Evolutionary conservation across 192 early-diverging fungal species (phyloP).

Genomic region (Coemansia sp.): DNA sequence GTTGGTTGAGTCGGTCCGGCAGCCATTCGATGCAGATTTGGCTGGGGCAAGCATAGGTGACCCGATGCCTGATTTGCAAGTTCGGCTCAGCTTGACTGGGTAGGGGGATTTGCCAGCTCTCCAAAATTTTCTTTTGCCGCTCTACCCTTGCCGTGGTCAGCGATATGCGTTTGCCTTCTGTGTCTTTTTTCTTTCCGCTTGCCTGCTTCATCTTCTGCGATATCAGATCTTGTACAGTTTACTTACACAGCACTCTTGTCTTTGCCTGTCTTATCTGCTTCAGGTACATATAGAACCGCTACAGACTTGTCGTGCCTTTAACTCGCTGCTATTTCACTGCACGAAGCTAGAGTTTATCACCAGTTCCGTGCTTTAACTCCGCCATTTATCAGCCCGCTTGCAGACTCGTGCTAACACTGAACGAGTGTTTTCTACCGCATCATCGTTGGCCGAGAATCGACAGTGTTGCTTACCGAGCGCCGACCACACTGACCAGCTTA

Average conservation of each 20-base stretch:
- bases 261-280: neutral
- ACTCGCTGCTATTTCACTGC: neutral
- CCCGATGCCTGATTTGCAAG: constrained; percentile 6
- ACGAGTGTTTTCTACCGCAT: neutral
- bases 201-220: constrained; percentile 1
- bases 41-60: constrained; percentile 1
- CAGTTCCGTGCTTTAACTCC: constrained; percentile 5
- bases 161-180: neutral
- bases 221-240: constrained; percentile 5
- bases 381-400: constrained; percentile 6
- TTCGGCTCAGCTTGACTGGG: constrained; percentile 16
- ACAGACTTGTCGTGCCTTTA: neutral
- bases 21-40: neutral
- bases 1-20: neutral
- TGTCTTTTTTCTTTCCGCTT: constrained; percentile 1
- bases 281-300: neutral
- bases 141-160: neutral
- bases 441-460: neutral
- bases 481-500: neutral
- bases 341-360: neutral
- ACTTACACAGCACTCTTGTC: neutral
- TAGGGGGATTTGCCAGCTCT: constrained; percentile 9
- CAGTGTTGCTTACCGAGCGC: neutral
- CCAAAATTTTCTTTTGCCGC: constrained; percentile 16
- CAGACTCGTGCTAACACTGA: neutral